These are phyloP conservation scores for Nepenthes alata DNA, from an alignment of 179 eudicot species.

Conservation along the genomic window DNA sequence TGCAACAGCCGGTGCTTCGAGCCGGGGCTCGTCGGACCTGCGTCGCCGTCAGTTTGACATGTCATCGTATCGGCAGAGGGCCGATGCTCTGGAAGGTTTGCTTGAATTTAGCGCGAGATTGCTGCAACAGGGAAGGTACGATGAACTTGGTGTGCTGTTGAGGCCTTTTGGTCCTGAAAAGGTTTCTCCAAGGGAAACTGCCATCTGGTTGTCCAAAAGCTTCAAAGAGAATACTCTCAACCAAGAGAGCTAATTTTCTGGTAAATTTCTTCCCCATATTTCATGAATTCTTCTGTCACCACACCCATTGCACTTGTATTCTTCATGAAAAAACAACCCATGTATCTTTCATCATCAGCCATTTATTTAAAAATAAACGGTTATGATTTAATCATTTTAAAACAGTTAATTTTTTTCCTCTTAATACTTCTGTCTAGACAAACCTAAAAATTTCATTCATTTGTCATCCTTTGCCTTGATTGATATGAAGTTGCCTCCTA, in stretches of 20 bases:
- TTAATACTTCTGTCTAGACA: no score
- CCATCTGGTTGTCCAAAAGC: constrained; percentile 93
- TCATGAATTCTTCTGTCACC: no score
- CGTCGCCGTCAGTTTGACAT: constrained; percentile 56
- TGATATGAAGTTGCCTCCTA: no score
- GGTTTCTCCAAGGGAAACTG: constrained; percentile 95
- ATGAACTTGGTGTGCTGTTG: constrained; percentile 66
- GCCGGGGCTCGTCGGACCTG: constrained; percentile 50
- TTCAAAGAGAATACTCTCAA: constrained; percentile 47
- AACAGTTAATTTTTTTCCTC: no score
- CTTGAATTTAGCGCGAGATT: constrained; percentile 85
- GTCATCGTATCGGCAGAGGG: constrained; percentile 74
- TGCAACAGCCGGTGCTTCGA: constrained; percentile 47
- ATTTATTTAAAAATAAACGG: no score
- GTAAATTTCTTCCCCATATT: neutral
- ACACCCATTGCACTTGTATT: no score
- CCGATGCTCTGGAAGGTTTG: constrained; percentile 87
- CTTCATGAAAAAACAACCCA: no score
- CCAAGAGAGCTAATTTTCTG: constrained; percentile 15
- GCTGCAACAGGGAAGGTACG: constrained; percentile 66
- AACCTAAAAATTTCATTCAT: no score
- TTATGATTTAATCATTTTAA: no score
- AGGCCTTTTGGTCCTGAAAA: constrained; percentile 85
- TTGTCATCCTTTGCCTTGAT: no score
- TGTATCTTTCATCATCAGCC: no score